Conservation (phyloP, 257 asterid species). For the Apocynum venetum region DNA sequence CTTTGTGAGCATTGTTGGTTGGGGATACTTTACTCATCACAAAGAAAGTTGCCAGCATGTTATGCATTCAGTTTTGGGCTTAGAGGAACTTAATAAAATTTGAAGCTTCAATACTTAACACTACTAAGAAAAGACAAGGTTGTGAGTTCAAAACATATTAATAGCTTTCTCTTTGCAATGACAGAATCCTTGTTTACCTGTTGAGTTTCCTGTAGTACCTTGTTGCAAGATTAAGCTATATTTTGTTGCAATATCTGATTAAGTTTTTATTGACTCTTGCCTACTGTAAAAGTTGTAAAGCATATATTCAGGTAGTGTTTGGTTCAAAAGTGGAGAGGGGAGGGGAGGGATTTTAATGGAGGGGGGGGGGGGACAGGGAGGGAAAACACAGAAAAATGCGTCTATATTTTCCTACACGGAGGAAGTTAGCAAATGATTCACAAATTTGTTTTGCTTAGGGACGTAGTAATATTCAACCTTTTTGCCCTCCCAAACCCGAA, state of each 20-base stretch:
- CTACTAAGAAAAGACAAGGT: neutral
- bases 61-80: neutral
- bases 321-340: too few relatives aligned
- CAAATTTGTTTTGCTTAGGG: slow-evolving; percentile 44
- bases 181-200: neutral
- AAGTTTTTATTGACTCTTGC: neutral
- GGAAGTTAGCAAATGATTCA: neutral
- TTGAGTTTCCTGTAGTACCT: too few relatives aligned
- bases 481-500: slow-evolving; percentile 78
- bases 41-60: neutral
- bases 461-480: slow-evolving; percentile 53
- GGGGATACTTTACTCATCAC: neutral
- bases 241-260: neutral
- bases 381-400: neutral
- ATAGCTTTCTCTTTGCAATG: neutral
- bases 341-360: too few relatives aligned
- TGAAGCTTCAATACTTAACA: neutral
- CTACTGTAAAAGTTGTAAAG: neutral
- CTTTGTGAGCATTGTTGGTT: neutral
- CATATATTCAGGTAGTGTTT: neutral
- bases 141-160: neutral
- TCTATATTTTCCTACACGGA: neutral
- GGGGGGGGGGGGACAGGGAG: too few relatives aligned
- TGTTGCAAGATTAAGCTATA: neutral
- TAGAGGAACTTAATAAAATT: neutral